Conservation (phyloP, 805 yeast genomes). For the Barnettozyma pratensis region DNA sequence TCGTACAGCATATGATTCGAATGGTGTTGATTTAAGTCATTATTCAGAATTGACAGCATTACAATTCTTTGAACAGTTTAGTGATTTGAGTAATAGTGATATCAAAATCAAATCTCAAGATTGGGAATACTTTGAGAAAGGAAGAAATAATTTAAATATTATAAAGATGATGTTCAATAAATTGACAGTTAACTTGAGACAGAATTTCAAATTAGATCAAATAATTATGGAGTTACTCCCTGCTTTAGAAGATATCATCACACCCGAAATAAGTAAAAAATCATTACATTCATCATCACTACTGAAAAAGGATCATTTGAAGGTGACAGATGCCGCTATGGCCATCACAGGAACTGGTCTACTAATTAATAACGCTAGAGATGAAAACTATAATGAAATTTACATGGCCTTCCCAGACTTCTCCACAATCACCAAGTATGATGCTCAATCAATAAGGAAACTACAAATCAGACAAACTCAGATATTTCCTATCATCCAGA, state of each 20-base stretch:
- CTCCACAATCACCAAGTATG: constrained; percentile 19
- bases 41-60: constrained; percentile 55
- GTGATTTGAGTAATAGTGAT: constrained; percentile 46
- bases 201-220: constrained; percentile 10
- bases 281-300: constrained; percentile 16
- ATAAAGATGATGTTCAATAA: constrained; percentile 9
- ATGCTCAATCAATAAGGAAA: constrained; percentile 11
- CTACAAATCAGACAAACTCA: constrained; percentile 20
- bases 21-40: constrained; percentile 38
- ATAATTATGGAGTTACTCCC: constrained; percentile 31
- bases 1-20: constrained; percentile 36
- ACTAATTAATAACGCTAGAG: constrained; percentile 30
- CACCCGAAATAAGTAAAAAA: constrained; percentile 22
- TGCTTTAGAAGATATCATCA: constrained; percentile 26
- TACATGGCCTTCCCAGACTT: constrained; percentile 22
- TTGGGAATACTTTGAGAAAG: constrained; percentile 24
- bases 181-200: constrained; percentile 11
- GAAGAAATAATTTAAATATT: constrained; percentile 12
- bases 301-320: constrained; percentile 17
- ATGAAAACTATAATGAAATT: constrained; percentile 27
- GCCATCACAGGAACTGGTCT: constrained; percentile 37
- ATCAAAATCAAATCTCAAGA: constrained; percentile 24
- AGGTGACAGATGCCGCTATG: constrained; percentile 33
- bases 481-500: constrained; percentile 19
- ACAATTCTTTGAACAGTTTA: constrained; percentile 59